These are phyloP conservation scores for Mortierella hygrophila DNA, from an alignment of 192 early-diverging fungal species.

Conservation along the genomic window DNA sequence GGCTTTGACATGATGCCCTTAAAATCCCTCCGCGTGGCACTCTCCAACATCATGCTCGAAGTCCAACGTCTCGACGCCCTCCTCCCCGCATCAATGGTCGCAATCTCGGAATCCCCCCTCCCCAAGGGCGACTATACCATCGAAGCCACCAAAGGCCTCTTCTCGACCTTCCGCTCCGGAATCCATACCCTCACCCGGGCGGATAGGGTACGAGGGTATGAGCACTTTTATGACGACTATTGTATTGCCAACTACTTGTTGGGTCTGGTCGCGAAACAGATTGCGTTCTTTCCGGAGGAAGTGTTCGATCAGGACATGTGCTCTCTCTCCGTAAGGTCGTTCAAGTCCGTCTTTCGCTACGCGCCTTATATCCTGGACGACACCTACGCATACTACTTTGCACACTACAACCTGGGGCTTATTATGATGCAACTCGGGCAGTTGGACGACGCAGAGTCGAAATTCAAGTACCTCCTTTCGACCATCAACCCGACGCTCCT, in stretches of 20 bases:
- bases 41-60: constrained; percentile 43
- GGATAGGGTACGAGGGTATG: constrained; percentile 48
- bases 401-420: constrained; percentile 68
- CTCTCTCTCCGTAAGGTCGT: constrained; percentile 33
- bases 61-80: constrained; percentile 30
- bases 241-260: constrained; percentile 79
- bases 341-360: constrained; percentile 63
- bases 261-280: constrained; percentile 72
- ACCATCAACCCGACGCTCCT: constrained; percentile 51
- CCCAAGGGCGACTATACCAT: constrained; percentile 35
- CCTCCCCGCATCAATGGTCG: constrained; percentile 39
- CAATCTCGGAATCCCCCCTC: constrained; percentile 28
- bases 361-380: constrained; percentile 71
- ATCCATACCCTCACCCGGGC: constrained; percentile 33
- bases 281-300: constrained; percentile 60
- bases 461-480: constrained; percentile 65
- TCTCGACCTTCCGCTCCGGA: constrained; percentile 34
- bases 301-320: constrained; percentile 44
- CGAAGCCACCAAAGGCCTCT: constrained; percentile 56
- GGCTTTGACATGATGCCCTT: constrained; percentile 80
- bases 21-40: constrained; percentile 31
- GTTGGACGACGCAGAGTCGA: constrained; percentile 53
- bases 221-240: constrained; percentile 81
- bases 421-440: constrained; percentile 58
- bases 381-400: constrained; percentile 70